Conservation (phyloP, 1,139 yeast species). For the Meyerozyma smithsonii region DNA sequence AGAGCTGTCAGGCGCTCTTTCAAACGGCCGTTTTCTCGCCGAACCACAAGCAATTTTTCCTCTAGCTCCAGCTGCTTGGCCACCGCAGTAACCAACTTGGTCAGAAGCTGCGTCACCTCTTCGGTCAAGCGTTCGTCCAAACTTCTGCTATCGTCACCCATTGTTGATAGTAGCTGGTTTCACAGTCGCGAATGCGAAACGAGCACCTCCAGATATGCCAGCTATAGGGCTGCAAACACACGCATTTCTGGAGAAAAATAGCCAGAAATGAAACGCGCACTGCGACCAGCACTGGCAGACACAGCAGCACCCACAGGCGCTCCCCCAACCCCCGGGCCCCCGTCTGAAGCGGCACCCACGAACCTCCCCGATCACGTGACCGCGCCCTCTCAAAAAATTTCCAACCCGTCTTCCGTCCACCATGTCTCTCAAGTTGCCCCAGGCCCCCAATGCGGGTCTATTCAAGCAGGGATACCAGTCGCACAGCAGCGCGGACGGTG, state of each 20-base stretch:
- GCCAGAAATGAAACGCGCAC: too few species aligned
- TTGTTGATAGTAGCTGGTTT: background rate
- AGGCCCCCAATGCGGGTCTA: slow-evolving; percentile 88
- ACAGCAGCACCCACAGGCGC: background rate
- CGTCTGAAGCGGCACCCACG: background rate
- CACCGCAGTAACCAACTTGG: slow-evolving; percentile 57
- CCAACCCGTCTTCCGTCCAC: slow-evolving; percentile 2
- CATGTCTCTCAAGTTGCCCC: slow-evolving; percentile 90
- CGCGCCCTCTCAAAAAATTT: background rate
- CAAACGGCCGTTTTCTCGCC: slow-evolving; percentile 26
- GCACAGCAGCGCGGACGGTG: slow-evolving; percentile 88
- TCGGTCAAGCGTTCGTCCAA: slow-evolving; percentile 41
- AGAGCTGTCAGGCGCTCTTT: slow-evolving; percentile 17
- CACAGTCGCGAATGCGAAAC: background rate
- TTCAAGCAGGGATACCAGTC: slow-evolving; percentile 96
- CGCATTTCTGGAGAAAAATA: too few species aligned
- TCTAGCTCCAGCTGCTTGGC: slow-evolving; percentile 55
- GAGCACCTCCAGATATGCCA: too few species aligned
- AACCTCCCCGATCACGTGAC: background rate
- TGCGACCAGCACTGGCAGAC: too few species aligned
- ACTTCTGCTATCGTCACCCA: background rate
- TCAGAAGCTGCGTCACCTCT: slow-evolving; percentile 54
- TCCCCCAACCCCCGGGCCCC: background rate
- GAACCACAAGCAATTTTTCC: slow-evolving; percentile 31
- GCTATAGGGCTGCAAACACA: background rate